A percentile compares a stretch with the other conserved stretches of the same genome.
Evolutionary conservation across 1,139 yeast species (phyloP).

Genomic region (Hyphopichia burtonii): DNA sequence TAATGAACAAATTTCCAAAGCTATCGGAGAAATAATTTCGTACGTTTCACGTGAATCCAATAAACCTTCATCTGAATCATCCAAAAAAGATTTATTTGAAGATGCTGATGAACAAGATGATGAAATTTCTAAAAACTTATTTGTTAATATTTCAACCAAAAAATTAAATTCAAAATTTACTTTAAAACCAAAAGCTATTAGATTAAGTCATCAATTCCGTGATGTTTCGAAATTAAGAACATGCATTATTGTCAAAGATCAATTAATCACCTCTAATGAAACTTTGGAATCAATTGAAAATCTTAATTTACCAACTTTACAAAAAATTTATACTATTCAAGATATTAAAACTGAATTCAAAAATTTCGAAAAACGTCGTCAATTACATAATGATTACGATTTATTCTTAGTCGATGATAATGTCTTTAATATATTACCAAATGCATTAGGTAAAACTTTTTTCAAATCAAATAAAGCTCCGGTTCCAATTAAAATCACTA

Average conservation of each 20-base stretch:
- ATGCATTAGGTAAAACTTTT: slow-evolving; percentile 76
- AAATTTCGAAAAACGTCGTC: slow-evolving; percentile 69
- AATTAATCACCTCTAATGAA: slow-evolving; percentile 55
- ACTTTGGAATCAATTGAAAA: slow-evolving; percentile 62
- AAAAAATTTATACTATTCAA: slow-evolving; percentile 51
- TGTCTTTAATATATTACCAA: slow-evolving; percentile 76
- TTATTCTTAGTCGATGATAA: slow-evolving; percentile 83
- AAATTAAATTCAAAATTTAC: slow-evolving; percentile 63
- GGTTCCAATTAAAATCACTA: slow-evolving; percentile 58
- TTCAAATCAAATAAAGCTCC: slow-evolving; percentile 68
- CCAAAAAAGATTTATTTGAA: slow-evolving; percentile 31
- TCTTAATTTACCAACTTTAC: slow-evolving; percentile 46
- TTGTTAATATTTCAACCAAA: slow-evolving; percentile 62
- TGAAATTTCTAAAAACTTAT: slow-evolving; percentile 52
- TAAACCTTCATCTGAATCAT: slow-evolving; percentile 19
- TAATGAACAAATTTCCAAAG: slow-evolving; percentile 25
- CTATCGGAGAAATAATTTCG: slow-evolving; percentile 52
- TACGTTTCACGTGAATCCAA: slow-evolving; percentile 25
- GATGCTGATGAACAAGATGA: slow-evolving; percentile 47
- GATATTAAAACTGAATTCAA: slow-evolving; percentile 67
- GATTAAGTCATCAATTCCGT: slow-evolving; percentile 50
- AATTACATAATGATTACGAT: slow-evolving; percentile 59
- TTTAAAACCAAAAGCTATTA: slow-evolving; percentile 70
- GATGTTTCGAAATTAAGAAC: slow-evolving; percentile 51
- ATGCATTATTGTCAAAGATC: slow-evolving; percentile 74